Evolutionary conservation across 371 early-diverging fungal species (phyloP).

Genomic region (Mucor saturninus): DNA sequence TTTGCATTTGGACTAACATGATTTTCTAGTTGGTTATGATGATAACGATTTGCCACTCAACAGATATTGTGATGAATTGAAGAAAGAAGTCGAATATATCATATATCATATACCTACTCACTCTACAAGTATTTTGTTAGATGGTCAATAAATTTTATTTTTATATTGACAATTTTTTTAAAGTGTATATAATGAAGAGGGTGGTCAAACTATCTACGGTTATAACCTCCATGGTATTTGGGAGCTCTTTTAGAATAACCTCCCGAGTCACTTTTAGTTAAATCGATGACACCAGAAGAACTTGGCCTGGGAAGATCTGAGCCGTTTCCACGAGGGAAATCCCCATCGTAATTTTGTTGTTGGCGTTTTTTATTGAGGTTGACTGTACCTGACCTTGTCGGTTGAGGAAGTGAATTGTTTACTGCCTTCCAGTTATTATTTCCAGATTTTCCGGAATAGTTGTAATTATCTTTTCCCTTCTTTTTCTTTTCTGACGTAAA

Average conservation of each 20-base stretch:
- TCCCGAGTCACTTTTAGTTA: not conserved
- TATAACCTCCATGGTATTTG: slow-evolving; percentile 32
- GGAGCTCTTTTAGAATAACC: slow-evolving; percentile 13
- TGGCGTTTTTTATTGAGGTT: slow-evolving; percentile 8
- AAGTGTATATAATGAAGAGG: not conserved
- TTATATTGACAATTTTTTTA: not conserved
- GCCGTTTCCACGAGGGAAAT: slow-evolving; percentile 17
- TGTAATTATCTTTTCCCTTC: not conserved
- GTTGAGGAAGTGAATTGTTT: slow-evolving; percentile 24
- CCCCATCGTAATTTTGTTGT: slow-evolving; percentile 4
- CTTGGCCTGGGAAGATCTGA: slow-evolving; percentile 26
- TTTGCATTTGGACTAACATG: not conserved
- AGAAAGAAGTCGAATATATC: slow-evolving; percentile 51
- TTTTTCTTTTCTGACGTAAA: slow-evolving; percentile 3
- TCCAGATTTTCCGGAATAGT: slow-evolving; percentile 8
- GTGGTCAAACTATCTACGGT: slow-evolving; percentile 4
- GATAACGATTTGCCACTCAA: slow-evolving; percentile 56
- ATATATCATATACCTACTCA: slow-evolving; percentile 49
- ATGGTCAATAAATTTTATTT: slow-evolving; percentile 33
- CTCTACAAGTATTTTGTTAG: slow-evolving; percentile 41
- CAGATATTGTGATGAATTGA: slow-evolving; percentile 43
- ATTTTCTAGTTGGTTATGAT: slow-evolving; percentile 69
- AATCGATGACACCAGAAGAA: slow-evolving; percentile 30
- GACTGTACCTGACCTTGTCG: slow-evolving; percentile 30
- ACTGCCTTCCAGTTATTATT: slow-evolving; percentile 33